Conservation (phyloP, 345 rosid genomes). For the Populus alba region DNA sequence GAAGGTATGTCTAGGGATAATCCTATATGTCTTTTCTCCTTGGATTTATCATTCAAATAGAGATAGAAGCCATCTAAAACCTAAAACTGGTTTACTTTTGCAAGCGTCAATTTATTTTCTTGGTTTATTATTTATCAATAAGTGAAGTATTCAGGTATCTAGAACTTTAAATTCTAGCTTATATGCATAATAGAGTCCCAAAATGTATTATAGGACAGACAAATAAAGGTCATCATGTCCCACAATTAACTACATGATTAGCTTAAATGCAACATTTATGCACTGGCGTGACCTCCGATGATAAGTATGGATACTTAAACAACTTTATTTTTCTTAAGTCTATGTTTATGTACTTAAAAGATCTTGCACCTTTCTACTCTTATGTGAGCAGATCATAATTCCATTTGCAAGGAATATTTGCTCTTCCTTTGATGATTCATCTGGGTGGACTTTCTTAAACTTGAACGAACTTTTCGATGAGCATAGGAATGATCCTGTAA, state of each 20-base stretch:
- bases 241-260: not conserved
- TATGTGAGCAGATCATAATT: constrained; percentile 37
- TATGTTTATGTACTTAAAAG: not conserved
- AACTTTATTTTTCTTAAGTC: not conserved
- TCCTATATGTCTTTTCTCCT: not conserved
- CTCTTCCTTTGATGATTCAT: constrained; percentile 41
- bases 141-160: not conserved
- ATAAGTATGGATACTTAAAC: not conserved
- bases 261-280: not conserved
- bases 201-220: too few species aligned
- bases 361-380: not conserved
- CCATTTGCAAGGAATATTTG: constrained; percentile 51
- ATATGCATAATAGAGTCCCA: too few species aligned
- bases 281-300: not conserved
- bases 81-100: not conserved
- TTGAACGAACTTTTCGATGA: constrained; percentile 48
- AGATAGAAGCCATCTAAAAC: not conserved
- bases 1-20: constrained; percentile 34
- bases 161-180: not conserved
- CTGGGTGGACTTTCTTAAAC: constrained; percentile 56
- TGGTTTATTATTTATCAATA: not conserved
- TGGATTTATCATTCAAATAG: not conserved
- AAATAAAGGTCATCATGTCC: not conserved
- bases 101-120: not conserved
- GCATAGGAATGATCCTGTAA: constrained; percentile 35